Evolutionary conservation across 75 land plant species (phyloP), one percentile per base, ranked within the genome.

Genomic region (Adiantum capillusveneris): DNA sequence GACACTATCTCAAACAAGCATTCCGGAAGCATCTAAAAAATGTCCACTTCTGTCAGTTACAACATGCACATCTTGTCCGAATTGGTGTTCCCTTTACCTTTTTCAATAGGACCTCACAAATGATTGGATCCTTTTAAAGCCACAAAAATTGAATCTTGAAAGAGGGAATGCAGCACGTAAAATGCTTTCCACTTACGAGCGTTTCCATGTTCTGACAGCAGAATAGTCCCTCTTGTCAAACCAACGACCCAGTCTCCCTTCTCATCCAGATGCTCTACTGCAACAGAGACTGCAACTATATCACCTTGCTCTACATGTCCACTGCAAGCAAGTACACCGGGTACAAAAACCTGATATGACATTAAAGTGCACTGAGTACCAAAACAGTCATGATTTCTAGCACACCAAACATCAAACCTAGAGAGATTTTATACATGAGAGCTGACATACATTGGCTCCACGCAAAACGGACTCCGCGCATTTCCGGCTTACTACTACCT

Each of bases 381-480:
- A 3, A 34, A 34, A 34, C 9, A 34, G 3, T 34, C 9, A 34
- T 34, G 37, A 9, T 5, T 34, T 34, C 37, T 34, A 9, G 37
- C 37, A 34, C 37, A 34, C 37, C 3, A 5, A 5, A 5, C 37
- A 34, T 3, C 37, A 34, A 34, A 34, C 37, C 37, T 34, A 5
- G 37, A 34, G 37, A 3, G 9, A 3, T 34, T 34, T 34, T 34
- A 34, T 46, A 62, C 34, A 62, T 51, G 58, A 62, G 25, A 49
- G 22, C 11, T 41, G 14, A 39, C 72, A 53, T 74, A 94, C 96
- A 75, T 94, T 80, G 69, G 98, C 98, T 49, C 98, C 98, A 7
- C 98, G 90, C 62, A 94, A 79, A 63, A 94, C 98, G 52, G 98
- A 80, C 70, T 94, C 98, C 16, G 96, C 98, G 69, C 98, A 94